Evolutionary conservation across 2,329 filamentous ascomycete genomes (phyloP).

Genomic region (Fusarium sororula): DNA sequence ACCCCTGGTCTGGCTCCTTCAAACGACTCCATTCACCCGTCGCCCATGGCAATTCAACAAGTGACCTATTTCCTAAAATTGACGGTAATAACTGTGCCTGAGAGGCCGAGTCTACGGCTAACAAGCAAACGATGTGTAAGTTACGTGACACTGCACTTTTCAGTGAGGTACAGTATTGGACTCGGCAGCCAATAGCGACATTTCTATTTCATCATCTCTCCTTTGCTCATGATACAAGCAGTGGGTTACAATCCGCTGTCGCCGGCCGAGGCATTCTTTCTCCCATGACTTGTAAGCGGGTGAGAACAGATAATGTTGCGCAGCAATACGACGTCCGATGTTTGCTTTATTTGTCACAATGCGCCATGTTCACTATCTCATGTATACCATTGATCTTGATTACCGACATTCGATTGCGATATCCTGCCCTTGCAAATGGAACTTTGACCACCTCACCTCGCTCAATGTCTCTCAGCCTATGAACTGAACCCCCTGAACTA

Average conservation of each 20-base stretch:
- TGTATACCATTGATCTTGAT: conserved; percentile 13
- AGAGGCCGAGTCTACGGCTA: conserved; percentile 17
- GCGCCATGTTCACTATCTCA: not conserved
- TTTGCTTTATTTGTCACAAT: not conserved
- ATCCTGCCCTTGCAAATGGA: conserved; percentile 22
- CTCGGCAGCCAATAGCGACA: conserved; percentile 21
- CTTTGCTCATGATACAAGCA: not conserved
- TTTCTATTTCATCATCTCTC: conserved; percentile 8
- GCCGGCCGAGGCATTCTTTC: conserved; percentile 17
- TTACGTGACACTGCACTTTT: conserved; percentile 12
- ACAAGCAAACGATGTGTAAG: conserved; percentile 23
- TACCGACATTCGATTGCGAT: conserved; percentile 16
- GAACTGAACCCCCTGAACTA: conserved; percentile 2
- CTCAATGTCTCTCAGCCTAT: not conserved
- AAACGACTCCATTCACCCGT: conserved; percentile 28
- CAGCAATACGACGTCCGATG: not conserved
- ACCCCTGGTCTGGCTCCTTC: conserved; percentile 7
- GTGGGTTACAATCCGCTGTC: conserved; percentile 17
- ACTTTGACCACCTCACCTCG: conserved; percentile 19
- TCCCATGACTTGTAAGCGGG: conserved; percentile 19
- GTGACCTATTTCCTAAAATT: conserved; percentile 9
- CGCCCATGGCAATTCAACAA: conserved; percentile 39
- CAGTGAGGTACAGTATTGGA: not conserved
- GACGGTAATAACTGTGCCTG: conserved; percentile 13
- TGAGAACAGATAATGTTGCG: not conserved